These are phyloP conservation scores for Sistotremastrum niveocremeum DNA, from an alignment of 768 basidiomycete genomes.

Conservation along the genomic window DNA sequence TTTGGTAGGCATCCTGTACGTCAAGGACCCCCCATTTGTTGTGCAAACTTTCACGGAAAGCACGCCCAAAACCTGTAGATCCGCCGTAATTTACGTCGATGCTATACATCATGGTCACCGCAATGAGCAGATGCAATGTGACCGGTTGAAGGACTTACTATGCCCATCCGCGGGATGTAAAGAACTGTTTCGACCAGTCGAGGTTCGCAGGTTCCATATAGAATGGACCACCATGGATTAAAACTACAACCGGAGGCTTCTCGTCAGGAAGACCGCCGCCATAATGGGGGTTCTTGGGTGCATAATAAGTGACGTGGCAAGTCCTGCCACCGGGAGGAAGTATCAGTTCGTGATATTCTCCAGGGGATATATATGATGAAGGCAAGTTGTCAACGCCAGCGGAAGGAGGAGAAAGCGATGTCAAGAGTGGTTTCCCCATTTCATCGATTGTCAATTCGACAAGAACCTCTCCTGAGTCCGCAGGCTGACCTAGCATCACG, in stretches of 20 bases:
- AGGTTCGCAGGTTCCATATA: slow-evolving; percentile 30
- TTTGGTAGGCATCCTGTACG: slow-evolving; percentile 48
- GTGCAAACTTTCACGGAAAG: slow-evolving; percentile 34
- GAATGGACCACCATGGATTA: slow-evolving; percentile 67
- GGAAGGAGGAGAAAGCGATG: background rate
- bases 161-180: slow-evolving; percentile 59
- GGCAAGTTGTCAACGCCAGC: background rate
- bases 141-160: slow-evolving; percentile 27
- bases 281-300: slow-evolving; percentile 53
- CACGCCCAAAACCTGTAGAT: slow-evolving; percentile 58
- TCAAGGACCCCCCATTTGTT: slow-evolving; percentile 67
- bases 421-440: background rate
- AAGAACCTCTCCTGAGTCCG: slow-evolving; percentile 8
- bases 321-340: slow-evolving; percentile 22
- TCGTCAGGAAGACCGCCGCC: slow-evolving; percentile 30
- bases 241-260: slow-evolving; percentile 53
- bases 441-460: background rate
- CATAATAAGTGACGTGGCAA: slow-evolving; percentile 51
- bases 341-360: slow-evolving; percentile 14
- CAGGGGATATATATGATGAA: background rate
- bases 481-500: slow-evolving; percentile 4
- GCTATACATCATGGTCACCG: too few species aligned
- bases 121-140: too few species aligned
- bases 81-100: slow-evolving; percentile 70
- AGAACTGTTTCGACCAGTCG: slow-evolving; percentile 42